Evolutionary conservation across 352 stramenopile species (phyloP).

Genomic region (Globisporangium paroecandrum): DNA sequence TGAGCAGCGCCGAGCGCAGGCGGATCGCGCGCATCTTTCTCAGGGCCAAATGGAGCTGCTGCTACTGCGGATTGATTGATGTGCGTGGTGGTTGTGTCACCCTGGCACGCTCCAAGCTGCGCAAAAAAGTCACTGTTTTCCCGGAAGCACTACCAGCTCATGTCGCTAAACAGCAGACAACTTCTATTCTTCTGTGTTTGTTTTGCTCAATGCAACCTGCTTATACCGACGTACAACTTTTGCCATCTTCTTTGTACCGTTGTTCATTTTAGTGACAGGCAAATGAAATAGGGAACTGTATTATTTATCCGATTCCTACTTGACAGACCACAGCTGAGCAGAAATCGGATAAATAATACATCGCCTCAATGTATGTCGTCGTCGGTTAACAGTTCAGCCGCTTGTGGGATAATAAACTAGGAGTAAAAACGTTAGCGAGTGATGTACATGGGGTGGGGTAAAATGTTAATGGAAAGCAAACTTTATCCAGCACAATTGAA

Average conservation of each 20-base stretch:
- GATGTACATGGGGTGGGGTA: too few species aligned
- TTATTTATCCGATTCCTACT: not conserved
- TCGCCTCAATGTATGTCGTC: too few species aligned
- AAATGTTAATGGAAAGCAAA: too few species aligned
- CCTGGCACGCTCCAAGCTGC: not conserved
- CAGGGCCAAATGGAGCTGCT: not conserved
- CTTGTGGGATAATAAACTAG: too few species aligned
- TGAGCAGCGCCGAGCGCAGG: constrained; percentile 9
- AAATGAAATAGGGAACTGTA: not conserved
- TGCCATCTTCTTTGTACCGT: not conserved
- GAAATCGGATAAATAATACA: too few species aligned
- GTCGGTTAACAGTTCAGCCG: too few species aligned
- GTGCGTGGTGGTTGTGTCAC: constrained; percentile 1
- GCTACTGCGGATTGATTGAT: not conserved
- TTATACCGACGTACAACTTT: not conserved
- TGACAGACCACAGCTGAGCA: not conserved
- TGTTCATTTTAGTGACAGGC: not conserved
- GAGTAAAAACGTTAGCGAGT: too few species aligned
- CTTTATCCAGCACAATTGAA: too few species aligned
- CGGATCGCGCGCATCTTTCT: constrained; percentile 15
- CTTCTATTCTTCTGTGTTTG: not conserved
- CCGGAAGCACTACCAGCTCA: not conserved
- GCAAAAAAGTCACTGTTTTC: not conserved
- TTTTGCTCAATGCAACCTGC: not conserved
- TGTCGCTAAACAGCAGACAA: not conserved